phyloP scores from a whole-genome alignment of 495 filamentous ascomycete genomes.

The Podospora fimiseda region DNA sequence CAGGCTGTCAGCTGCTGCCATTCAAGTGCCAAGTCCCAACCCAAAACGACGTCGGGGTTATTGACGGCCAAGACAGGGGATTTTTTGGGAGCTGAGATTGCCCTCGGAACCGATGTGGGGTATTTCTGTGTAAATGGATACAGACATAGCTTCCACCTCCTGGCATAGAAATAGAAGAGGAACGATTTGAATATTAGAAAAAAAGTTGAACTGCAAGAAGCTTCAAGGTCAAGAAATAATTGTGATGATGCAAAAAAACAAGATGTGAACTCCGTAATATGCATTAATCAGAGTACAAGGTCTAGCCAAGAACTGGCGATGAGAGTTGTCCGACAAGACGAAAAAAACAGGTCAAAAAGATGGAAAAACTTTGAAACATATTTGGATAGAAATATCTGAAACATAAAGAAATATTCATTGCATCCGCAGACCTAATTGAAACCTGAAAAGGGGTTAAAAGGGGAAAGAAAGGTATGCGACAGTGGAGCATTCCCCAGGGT shows the following conservation, averaged over 20 bases:
- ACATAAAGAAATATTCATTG: not conserved
- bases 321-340: too few relatives aligned
- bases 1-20: not conserved
- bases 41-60: not conserved
- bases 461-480: not conserved
- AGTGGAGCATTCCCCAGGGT: not conserved
- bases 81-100: not conserved
- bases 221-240: too few relatives aligned
- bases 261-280: too few relatives aligned
- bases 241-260: too few relatives aligned
- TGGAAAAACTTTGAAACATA: not conserved
- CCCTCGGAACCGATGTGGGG: not conserved
- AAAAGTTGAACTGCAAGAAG: too few relatives aligned
- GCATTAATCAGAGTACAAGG: too few relatives aligned
- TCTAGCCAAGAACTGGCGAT: too few relatives aligned
- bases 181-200: too few relatives aligned
- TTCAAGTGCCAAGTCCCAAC: not conserved
- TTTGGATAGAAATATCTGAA: not conserved
- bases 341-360: too few relatives aligned
- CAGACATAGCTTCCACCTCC: not conserved
- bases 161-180: too few relatives aligned
- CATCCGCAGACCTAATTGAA: too few relatives aligned
- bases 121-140: not conserved
- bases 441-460: not conserved
- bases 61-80: not conserved